phyloP scores from a whole-genome alignment of 2,329 filamentous ascomycete species.

The Byssochlamys sp. region DNA sequence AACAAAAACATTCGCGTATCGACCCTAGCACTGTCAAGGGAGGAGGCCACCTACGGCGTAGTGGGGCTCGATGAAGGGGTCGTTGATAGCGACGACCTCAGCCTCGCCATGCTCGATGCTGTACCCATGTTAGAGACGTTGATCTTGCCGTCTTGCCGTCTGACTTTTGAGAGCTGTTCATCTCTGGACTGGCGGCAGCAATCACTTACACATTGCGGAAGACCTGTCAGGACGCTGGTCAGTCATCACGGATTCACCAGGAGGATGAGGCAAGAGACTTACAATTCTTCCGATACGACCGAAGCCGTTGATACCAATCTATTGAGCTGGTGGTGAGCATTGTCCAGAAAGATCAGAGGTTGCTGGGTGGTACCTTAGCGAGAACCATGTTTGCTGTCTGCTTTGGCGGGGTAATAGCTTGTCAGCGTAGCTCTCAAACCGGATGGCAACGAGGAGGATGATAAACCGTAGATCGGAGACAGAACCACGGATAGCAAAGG shows the following conservation, averaged over 20 bases:
- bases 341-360: not conserved
- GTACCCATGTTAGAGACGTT: conserved; percentile 6
- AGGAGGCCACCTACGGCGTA: conserved; percentile 72
- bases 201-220: conserved; percentile 82
- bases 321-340: conserved; percentile 44
- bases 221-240: conserved; percentile 41
- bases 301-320: conserved; percentile 99
- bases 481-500: not conserved
- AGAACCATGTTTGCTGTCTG: conserved; percentile 24
- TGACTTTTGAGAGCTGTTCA: not conserved
- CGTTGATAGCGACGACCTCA: conserved; percentile 93
- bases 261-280: conserved; percentile 18
- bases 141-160: not conserved
- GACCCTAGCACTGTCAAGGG: not conserved
- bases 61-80: conserved; percentile 95
- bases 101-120: conserved; percentile 78
- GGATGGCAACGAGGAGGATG: conserved; percentile 1
- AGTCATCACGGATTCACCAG: conserved; percentile 15
- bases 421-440: conserved; percentile 15
- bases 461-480: conserved; percentile 1
- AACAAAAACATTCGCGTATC: not conserved
- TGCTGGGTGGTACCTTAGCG: conserved; percentile 20
- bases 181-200: not conserved
- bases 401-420: conserved; percentile 15
- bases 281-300: conserved; percentile 96